These are phyloP conservation scores for Gyrodon lividus DNA, from an alignment of 768 basidiomycete genomes.

Conservation along the genomic window DNA sequence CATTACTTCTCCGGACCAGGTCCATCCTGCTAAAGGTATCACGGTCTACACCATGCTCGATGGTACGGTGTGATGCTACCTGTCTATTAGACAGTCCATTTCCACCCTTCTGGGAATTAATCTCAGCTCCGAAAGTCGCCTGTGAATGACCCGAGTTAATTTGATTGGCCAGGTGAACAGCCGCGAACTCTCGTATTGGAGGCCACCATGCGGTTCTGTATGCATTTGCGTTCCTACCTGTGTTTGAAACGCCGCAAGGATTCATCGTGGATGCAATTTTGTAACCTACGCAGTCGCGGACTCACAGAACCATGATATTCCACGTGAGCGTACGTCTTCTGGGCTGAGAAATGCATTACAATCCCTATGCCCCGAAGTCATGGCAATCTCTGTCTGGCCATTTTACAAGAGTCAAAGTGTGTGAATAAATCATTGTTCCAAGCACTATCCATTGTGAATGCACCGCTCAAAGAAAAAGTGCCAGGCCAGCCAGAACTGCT, in stretches of 20 bases:
- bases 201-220: not conserved
- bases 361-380: not conserved
- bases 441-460: not conserved
- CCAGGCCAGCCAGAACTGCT: slow-evolving; percentile 10
- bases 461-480: slow-evolving; percentile 11
- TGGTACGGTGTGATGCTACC: not conserved
- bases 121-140: not conserved
- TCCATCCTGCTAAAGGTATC: not conserved
- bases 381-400: not conserved
- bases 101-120: not conserved
- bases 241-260: not conserved
- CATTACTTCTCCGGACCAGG: not conserved
- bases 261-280: not conserved
- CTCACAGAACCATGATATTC: not conserved
- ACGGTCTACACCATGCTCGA: not conserved
- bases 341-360: not conserved
- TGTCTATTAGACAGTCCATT: not conserved
- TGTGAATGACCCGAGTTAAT: not conserved
- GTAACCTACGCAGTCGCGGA: not conserved
- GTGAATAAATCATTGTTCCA: not conserved
- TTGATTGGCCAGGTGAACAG: not conserved
- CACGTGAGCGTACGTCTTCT: not conserved
- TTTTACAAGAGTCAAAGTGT: not conserved
- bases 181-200: not conserved
- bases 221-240: not conserved